These are phyloP conservation scores for Phialophora macrospora DNA, from an alignment of 2,329 filamentous ascomycete genomes.

Conservation along the genomic window DNA sequence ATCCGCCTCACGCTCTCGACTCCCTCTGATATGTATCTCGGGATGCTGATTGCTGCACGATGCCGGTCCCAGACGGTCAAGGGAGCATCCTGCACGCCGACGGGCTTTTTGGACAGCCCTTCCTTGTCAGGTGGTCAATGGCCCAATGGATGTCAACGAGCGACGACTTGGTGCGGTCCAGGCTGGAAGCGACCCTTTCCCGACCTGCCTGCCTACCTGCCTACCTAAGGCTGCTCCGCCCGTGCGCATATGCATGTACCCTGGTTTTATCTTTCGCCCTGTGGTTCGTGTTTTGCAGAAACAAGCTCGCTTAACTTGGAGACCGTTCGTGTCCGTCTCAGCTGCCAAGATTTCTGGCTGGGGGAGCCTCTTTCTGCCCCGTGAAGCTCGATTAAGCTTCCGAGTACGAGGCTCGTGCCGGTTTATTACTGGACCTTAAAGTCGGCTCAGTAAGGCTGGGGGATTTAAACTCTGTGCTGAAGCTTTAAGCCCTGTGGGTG, in stretches of 20 bases:
- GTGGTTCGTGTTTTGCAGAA: not conserved
- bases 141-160: not conserved
- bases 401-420: slow-evolving; percentile 7
- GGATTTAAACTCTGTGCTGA: not conserved
- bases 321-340: slow-evolving; percentile 1
- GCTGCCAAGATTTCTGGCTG: slow-evolving; percentile 6
- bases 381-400: slow-evolving; percentile 5
- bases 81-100: not conserved
- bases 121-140: no score
- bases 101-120: not conserved
- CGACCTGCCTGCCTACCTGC: not conserved
- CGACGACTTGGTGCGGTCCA: not conserved
- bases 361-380: not conserved
- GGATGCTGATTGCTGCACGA: no score
- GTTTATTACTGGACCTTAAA: not conserved
- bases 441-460: not conserved
- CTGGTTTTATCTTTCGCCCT: not conserved
- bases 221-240: not conserved
- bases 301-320: not conserved
- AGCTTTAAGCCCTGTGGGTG: not conserved
- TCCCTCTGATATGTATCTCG: not conserved
- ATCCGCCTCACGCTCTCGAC: not conserved
- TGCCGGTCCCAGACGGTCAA: no score
- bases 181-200: not conserved
- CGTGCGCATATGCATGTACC: not conserved